phyloP scores from a whole-genome alignment of 2,329 filamentous ascomycete genomes.

The Monilinia fructigena region DNA sequence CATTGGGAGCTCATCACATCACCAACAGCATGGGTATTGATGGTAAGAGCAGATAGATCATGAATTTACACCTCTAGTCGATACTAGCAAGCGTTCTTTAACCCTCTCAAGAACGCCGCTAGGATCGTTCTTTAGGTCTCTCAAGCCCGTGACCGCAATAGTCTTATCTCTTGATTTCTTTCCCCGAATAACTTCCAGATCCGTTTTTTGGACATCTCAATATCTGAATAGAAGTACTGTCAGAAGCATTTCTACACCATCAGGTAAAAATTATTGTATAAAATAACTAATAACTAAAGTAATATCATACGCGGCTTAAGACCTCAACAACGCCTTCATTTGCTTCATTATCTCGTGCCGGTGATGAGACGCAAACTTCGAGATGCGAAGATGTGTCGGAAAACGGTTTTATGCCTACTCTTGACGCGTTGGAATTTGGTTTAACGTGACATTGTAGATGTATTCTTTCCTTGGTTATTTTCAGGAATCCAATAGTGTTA shows the following conservation, averaged over 20 bases:
- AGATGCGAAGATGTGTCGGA: conserved; percentile 56
- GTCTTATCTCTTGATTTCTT: conserved; percentile 65
- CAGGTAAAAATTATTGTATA: too few relatives aligned
- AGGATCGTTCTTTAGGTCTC: conserved; percentile 40
- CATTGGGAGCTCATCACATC: background rate
- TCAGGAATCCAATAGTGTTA: background rate
- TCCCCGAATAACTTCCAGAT: conserved; percentile 61
- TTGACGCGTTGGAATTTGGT: conserved; percentile 59
- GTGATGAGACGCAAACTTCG: conserved; percentile 65
- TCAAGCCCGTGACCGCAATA: conserved; percentile 42
- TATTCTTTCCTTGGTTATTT: conserved; percentile 39
- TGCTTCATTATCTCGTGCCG: conserved; percentile 64
- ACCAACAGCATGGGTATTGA: background rate
- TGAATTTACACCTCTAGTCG: conserved; percentile 22
- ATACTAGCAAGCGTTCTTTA: conserved; percentile 29
- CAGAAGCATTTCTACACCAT: background rate
- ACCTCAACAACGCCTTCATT: conserved; percentile 65
- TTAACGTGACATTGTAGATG: conserved; percentile 67
- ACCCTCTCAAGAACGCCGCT: conserved; percentile 36
- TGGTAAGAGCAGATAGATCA: conserved; percentile 6
- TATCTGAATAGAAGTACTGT: conserved; percentile 43
- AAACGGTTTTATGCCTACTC: conserved; percentile 54
- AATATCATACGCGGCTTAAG: conserved; percentile 54
- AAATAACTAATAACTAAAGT: background rate
- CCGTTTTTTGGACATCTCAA: conserved; percentile 63